These are phyloP conservation scores for Aureobasidium sp. DNA, from an alignment of 2,329 filamentous ascomycete genomes.

Conservation along the genomic window DNA sequence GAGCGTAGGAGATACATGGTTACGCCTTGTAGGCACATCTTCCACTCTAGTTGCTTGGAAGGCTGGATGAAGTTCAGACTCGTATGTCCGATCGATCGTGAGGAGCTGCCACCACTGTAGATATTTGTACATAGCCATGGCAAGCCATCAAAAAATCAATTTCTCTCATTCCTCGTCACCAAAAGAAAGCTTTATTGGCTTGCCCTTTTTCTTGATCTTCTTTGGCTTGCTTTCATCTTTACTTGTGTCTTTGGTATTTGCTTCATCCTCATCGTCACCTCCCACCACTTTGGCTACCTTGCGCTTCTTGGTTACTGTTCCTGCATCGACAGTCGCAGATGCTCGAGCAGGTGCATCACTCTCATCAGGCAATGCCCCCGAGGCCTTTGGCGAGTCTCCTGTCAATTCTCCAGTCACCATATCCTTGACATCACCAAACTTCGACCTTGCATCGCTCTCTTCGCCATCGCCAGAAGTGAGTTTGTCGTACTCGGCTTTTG, in stretches of 20 bases:
- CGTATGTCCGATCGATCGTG: conserved; percentile 91
- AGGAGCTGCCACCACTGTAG: conserved; percentile 77
- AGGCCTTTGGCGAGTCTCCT: conserved; percentile 19
- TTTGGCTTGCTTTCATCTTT: conserved; percentile 13
- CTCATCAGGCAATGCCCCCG: conserved; percentile 21
- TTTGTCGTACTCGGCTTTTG: conserved; percentile 43
- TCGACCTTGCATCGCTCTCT: not conserved
- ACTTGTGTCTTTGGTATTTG: conserved; percentile 6
- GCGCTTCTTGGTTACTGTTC: conserved; percentile 26
- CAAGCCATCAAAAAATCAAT: not conserved
- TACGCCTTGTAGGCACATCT: conserved; percentile 92
- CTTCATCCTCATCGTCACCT: conserved; percentile 22
- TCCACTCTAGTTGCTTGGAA: conserved; percentile 85
- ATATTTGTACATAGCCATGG: not conserved
- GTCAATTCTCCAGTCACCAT: conserved; percentile 21
- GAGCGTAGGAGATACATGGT: conserved; percentile 89
- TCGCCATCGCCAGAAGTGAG: conserved; percentile 22
- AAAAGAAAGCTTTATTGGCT: conserved; percentile 19
- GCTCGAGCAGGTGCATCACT: conserved; percentile 15
- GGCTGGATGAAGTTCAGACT: conserved; percentile 92
- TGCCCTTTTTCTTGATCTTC: conserved; percentile 22
- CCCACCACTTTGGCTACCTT: conserved; percentile 31
- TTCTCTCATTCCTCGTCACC: conserved; percentile 15
- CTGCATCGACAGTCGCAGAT: conserved; percentile 9
- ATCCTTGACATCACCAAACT: conserved; percentile 14